Percentiles rank a stretch among this genome's conserved stretches.
Evolutionary conservation across 148 eudicot genomes (phyloP).

Genomic region (Bassia scoparia): DNA sequence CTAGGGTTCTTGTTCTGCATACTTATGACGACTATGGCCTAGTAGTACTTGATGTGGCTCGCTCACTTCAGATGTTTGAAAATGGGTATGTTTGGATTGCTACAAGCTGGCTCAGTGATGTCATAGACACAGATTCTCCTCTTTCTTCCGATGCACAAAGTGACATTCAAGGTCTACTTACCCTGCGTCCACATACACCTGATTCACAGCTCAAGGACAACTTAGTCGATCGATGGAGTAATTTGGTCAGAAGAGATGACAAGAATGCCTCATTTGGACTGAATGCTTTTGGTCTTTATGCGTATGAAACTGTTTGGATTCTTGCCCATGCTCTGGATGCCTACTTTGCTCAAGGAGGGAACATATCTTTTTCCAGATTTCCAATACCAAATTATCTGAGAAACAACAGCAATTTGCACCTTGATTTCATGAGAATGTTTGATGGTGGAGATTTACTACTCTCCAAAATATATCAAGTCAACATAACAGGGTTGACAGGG

Average conservation of each 20-base stretch:
- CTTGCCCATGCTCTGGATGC: conserved; percentile 62
- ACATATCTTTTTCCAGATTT: conserved; percentile 51
- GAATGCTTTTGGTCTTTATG: conserved; percentile 58
- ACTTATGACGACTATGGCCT: conserved; percentile 38
- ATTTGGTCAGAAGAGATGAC: conserved; percentile 32
- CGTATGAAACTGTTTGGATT: conserved; percentile 79
- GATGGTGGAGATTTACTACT: conserved; percentile 59
- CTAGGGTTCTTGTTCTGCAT: conserved; percentile 59
- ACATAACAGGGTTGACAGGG: conserved; percentile 62
- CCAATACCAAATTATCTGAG: conserved; percentile 25
- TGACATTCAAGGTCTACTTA: conserved; percentile 51
- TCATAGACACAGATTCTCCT: conserved; percentile 45
- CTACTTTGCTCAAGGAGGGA: conserved; percentile 55
- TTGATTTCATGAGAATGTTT: conserved; percentile 54
- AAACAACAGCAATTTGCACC: conserved; percentile 34
- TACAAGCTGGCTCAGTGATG: conserved; percentile 59
- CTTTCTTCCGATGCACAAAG: conserved; percentile 29
- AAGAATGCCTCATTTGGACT: conserved; percentile 37
- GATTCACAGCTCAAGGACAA: conserved; percentile 40
- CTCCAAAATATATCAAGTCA: conserved; percentile 35
- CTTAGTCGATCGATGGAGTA: conserved; percentile 46
- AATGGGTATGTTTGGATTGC: conserved; percentile 71
- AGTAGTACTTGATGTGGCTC: conserved; percentile 45
- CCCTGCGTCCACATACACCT: conserved; percentile 50
- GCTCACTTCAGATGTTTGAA: conserved; percentile 49